Evolutionary conservation across 306 rosid genomes (phyloP).

Genomic region (Fagus sylvatica): DNA sequence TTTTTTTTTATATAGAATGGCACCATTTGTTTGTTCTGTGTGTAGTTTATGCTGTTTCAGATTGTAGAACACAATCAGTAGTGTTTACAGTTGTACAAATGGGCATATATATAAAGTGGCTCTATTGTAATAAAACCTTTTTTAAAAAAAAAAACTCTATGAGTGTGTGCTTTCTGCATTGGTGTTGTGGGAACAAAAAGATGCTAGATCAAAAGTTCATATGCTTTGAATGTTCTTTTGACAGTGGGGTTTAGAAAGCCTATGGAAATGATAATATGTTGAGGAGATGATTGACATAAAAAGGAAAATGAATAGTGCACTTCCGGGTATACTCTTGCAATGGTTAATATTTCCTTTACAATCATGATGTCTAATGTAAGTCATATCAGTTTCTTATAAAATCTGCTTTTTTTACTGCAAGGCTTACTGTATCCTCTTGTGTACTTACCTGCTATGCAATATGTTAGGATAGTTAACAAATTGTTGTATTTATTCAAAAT

Average conservation of each 20-base stretch:
- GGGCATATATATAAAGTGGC: neutral
- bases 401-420: constrained; percentile 11
- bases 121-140: too few species aligned
- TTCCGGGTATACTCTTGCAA: constrained; percentile 5
- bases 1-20: neutral
- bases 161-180: neutral
- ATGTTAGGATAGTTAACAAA: neutral
- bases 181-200: neutral
- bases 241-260: constrained; percentile 11
- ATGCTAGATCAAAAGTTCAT: neutral
- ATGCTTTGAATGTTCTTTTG: neutral
- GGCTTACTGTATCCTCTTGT: neutral
- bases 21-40: neutral
- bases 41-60: neutral
- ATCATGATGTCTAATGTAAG: neutral
- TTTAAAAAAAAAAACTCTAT: too few species aligned
- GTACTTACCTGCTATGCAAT: neutral
- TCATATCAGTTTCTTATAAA: neutral
- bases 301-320: constrained; percentile 18
- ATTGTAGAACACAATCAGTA: neutral
- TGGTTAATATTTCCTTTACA: constrained; percentile 18
- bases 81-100: neutral
- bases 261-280: constrained; percentile 9
- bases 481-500: constrained; percentile 5
- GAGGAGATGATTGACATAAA: constrained; percentile 4